Percentiles rank a stretch among this genome's conserved stretches.
Conservation (phyloP, 208 protist genomes). For the Trypanosoma lewisi region DNA sequence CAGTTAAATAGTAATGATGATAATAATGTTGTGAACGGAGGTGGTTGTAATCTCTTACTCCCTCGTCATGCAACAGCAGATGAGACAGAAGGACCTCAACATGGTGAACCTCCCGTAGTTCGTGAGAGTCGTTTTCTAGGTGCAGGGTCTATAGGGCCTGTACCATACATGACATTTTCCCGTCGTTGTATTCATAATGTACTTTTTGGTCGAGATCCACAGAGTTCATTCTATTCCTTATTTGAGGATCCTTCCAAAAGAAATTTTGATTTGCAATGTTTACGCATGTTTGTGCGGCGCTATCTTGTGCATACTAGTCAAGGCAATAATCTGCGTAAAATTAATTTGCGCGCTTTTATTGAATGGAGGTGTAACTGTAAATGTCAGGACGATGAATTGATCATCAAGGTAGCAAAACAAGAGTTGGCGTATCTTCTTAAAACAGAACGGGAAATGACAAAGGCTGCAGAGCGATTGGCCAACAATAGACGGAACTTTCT, state of each 20-base stretch:
- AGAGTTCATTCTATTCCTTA: conserved; percentile 54
- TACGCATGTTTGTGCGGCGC: conserved; percentile 81
- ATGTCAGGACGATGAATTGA: conserved; percentile 51
- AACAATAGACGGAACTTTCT: conserved; percentile 26
- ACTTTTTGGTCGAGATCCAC: conserved; percentile 59
- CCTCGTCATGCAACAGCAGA: background rate
- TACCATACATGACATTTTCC: conserved; percentile 78
- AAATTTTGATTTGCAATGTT: conserved; percentile 77
- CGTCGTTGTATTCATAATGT: conserved; percentile 71
- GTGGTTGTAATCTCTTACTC: conserved; percentile 5
- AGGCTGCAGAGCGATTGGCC: conserved; percentile 24
- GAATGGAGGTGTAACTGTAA: conserved; percentile 53
- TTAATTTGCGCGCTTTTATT: conserved; percentile 69
- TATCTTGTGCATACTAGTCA: conserved; percentile 80
- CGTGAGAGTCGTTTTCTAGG: conserved; percentile 10
- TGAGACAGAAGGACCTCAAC: background rate
- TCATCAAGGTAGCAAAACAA: conserved; percentile 47
- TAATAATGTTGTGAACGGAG: background rate
- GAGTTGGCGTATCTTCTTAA: conserved; percentile 68
- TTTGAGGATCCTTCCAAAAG: conserved; percentile 48
- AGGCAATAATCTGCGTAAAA: conserved; percentile 62
- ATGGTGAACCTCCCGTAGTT: background rate
- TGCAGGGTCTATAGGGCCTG: conserved; percentile 34
- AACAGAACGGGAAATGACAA: conserved; percentile 51
- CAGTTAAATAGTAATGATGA: background rate